phyloP scores from a whole-genome alignment of 768 basidiomycete species.

The Tylopilus intermedius region DNA sequence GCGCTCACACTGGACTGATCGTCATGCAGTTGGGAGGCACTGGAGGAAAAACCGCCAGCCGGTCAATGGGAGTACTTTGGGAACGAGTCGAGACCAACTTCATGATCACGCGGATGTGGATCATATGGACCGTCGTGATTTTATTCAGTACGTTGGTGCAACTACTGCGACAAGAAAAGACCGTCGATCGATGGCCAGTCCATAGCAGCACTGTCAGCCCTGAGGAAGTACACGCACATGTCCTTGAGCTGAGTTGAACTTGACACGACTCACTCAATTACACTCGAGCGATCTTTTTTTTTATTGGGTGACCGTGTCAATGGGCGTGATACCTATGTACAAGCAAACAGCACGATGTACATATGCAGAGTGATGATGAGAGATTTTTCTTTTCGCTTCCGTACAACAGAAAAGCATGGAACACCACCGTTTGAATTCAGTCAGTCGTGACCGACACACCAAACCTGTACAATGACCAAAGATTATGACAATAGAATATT shows the following conservation, averaged over 20 bases:
- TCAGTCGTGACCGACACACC: conserved; percentile 7
- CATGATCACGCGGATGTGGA: conserved; percentile 13
- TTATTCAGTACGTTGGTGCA: conserved; percentile 6
- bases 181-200: not conserved
- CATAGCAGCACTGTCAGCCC: not conserved
- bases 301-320: not conserved
- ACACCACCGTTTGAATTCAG: conserved; percentile 9
- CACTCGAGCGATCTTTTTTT: not conserved
- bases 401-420: conserved; percentile 13
- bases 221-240: not conserved
- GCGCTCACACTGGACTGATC: conserved; percentile 5
- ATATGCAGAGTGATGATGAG: not conserved
- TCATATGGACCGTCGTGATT: not conserved
- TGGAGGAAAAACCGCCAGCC: conserved; percentile 73
- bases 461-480: conserved; percentile 10
- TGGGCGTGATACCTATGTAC: conserved; percentile 12
- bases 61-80: conserved; percentile 89
- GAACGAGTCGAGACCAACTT: conserved; percentile 43
- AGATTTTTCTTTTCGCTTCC: conserved; percentile 8
- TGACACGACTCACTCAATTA: not conserved
- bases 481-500: conserved; percentile 2
- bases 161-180: conserved; percentile 1
- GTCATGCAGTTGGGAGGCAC: conserved; percentile 72
- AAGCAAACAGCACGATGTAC: conserved; percentile 8
- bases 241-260: not conserved